Conservation (phyloP, 2,329 filamentous ascomycete species). For the Hypomyces perniciosus region DNA sequence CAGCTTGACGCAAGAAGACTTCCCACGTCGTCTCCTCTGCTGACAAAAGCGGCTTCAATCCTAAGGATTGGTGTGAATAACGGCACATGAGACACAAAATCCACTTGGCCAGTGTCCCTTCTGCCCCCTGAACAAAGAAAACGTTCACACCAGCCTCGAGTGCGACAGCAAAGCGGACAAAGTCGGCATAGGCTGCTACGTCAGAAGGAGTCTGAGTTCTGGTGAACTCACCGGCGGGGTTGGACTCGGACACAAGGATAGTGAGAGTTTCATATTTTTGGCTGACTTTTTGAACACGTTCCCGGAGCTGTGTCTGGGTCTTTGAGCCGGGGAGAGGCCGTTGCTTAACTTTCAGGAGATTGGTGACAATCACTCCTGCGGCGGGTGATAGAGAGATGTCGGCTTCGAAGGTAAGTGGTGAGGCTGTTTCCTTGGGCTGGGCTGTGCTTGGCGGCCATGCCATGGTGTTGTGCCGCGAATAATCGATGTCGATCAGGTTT, state of each 20-base stretch:
- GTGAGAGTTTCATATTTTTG: conserved; percentile 60
- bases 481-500: conserved; percentile 57
- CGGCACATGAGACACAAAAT: conserved; percentile 46
- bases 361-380: conserved; percentile 64
- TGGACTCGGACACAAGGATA: conserved; percentile 58
- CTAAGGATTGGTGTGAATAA: conserved; percentile 25
- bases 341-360: conserved; percentile 66
- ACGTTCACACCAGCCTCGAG: conserved; percentile 34
- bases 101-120: conserved; percentile 48
- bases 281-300: conserved; percentile 48
- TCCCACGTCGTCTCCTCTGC: conserved; percentile 38
- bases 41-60: conserved; percentile 30
- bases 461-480: conserved; percentile 33
- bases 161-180: conserved; percentile 43
- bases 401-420: conserved; percentile 50
- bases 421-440: conserved; percentile 22
- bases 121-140: conserved; percentile 45
- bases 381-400: conserved; percentile 67
- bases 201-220: conserved; percentile 36
- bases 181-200: conserved; percentile 39
- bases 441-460: not conserved
- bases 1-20: conserved; percentile 28
- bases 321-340: conserved; percentile 52
- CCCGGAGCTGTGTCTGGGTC: conserved; percentile 42
- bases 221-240: conserved; percentile 35